These are phyloP conservation scores for Balansia obtecta DNA, from an alignment of 2,329 filamentous ascomycete species.

Conservation along the genomic window DNA sequence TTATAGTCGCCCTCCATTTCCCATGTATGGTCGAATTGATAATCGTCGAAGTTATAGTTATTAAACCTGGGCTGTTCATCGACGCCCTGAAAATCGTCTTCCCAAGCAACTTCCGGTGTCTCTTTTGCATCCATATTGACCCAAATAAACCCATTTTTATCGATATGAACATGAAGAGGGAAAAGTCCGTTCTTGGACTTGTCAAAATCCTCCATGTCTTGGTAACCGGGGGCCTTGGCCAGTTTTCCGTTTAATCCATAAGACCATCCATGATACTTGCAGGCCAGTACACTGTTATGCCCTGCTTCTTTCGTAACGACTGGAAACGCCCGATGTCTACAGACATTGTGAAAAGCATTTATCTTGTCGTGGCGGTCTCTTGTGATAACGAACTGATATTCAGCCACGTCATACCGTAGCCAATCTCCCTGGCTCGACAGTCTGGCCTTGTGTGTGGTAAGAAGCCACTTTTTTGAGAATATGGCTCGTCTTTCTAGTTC, in stretches of 20 bases:
- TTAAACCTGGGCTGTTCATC: conserved; percentile 32
- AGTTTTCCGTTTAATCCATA: conserved; percentile 45
- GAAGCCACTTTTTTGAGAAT: conserved; percentile 44
- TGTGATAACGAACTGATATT: conserved; percentile 41
- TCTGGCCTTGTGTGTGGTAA: conserved; percentile 39
- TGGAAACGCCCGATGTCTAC: conserved; percentile 48
- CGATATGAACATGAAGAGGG: conserved; percentile 39
- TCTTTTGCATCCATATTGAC: conserved; percentile 39
- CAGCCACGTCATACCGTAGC: conserved; percentile 40
- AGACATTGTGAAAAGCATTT: conserved; percentile 51
- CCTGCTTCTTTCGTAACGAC: conserved; percentile 40
- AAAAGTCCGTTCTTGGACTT: conserved; percentile 43
- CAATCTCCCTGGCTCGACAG: conserved; percentile 42
- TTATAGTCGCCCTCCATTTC: conserved; percentile 44
- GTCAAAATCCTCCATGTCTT: conserved; percentile 42
- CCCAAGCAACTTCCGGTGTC: conserved; percentile 36
- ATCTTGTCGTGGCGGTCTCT: conserved; percentile 37
- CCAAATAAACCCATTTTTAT: conserved; percentile 43
- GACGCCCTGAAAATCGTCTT: conserved; percentile 36
- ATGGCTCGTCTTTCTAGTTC: conserved; percentile 44
- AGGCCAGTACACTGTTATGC: conserved; percentile 38
- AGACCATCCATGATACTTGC: conserved; percentile 52
- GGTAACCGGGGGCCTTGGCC: conserved; percentile 47
- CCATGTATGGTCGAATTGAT: conserved; percentile 44
- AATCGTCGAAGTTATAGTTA: conserved; percentile 37